Percentiles rank a stretch among this genome's conserved stretches.
These are phyloP conservation scores for Beauveria medogensis DNA, from an alignment of 2,329 filamentous ascomycete species.

Conservation along the genomic window DNA sequence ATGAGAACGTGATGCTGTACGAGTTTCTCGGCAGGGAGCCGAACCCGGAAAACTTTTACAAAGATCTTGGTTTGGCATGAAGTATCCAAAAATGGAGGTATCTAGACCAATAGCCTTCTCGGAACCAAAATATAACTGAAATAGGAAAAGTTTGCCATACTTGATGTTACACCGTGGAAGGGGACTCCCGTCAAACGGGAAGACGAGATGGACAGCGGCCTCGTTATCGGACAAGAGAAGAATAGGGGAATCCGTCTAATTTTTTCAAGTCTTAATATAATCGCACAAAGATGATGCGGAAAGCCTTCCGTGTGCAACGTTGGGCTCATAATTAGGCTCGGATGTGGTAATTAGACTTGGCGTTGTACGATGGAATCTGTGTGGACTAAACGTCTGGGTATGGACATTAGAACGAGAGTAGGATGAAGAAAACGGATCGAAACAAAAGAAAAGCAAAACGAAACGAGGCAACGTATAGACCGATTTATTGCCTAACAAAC, in stretches of 20 bases:
- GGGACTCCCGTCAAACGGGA: not conserved
- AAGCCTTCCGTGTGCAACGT: too few species aligned
- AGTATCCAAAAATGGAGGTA: not conserved
- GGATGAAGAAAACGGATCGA: not conserved
- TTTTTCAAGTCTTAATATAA: too few species aligned
- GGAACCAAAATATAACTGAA: not conserved
- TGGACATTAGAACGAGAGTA: too few species aligned
- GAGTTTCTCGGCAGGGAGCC: slow-evolving; percentile 72
- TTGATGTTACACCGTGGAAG: not conserved
- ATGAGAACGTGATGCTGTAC: slow-evolving; percentile 73
- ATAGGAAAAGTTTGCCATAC: not conserved
- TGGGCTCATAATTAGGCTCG: too few species aligned
- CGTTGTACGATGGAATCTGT: too few species aligned
- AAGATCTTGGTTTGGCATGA: slow-evolving; percentile 53
- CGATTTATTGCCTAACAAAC: not conserved
- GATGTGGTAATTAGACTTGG: too few species aligned
- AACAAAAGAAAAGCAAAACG: not conserved
- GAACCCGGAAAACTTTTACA: slow-evolving; percentile 71
- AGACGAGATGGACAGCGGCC: too few species aligned
- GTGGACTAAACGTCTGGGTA: too few species aligned
- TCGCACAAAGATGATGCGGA: too few species aligned
- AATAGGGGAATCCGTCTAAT: too few species aligned
- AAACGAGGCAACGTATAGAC: not conserved
- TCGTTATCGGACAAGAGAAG: too few species aligned
- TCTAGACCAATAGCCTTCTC: not conserved